Conservation (phyloP, 768 basidiomycete genomes). For the Tubosaeta sp. region DNA sequence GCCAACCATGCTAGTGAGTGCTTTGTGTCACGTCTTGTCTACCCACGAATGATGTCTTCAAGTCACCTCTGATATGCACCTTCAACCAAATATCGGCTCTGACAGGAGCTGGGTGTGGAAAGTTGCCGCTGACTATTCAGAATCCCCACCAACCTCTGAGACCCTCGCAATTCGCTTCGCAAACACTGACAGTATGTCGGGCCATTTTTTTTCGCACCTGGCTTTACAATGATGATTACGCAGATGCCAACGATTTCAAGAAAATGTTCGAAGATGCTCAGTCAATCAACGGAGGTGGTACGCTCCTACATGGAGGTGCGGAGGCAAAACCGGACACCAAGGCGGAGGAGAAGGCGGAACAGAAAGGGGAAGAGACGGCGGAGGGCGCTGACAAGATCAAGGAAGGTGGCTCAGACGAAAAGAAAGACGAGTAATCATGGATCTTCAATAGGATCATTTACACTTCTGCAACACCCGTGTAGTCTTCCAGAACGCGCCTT, state of each 20-base stretch:
- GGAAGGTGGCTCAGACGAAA: slow-evolving; percentile 27
- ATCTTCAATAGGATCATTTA: slow-evolving; percentile 2
- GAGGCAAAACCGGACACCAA: slow-evolving; percentile 22
- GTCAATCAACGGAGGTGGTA: slow-evolving; percentile 48
- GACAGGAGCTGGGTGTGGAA: slow-evolving; percentile 99
- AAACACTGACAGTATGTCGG: slow-evolving; percentile 85
- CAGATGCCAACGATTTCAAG: slow-evolving; percentile 83
- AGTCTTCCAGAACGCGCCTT: slow-evolving; percentile 9
- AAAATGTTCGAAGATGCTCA: slow-evolving; percentile 82
- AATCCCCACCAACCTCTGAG: slow-evolving; percentile 84
- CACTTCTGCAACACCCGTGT: slow-evolving; percentile 4
- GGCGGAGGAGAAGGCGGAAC: slow-evolving; percentile 26
- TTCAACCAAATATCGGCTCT: slow-evolving; percentile 97
- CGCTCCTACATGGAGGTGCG: slow-evolving; percentile 22
- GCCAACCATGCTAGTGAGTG: slow-evolving; percentile 90
- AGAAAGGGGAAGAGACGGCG: slow-evolving; percentile 21
- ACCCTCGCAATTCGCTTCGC: slow-evolving; percentile 98
- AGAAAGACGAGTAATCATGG: slow-evolving; percentile 28
- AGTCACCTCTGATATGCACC: slow-evolving; percentile 89
- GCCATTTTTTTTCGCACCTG: neutral
- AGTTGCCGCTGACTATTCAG: slow-evolving; percentile 91
- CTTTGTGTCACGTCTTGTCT: neutral
- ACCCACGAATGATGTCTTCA: slow-evolving; percentile 7
- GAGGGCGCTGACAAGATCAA: slow-evolving; percentile 35
- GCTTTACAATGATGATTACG: slow-evolving; percentile 32